Conservation (phyloP, 805 yeast species). For the Saccharomycopsis fodiens region DNA sequence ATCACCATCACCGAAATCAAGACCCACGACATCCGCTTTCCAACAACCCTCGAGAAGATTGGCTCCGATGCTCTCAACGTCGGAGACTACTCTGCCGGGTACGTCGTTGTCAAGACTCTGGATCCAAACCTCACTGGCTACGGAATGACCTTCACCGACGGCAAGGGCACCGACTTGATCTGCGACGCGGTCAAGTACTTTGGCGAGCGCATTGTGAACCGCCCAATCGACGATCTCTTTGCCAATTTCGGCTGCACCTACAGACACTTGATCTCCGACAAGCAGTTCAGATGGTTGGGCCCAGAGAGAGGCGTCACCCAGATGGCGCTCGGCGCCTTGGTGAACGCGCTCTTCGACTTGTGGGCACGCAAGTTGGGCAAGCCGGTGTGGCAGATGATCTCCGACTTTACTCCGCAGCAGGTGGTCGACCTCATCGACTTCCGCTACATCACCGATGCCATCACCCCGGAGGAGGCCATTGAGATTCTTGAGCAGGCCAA, state of each 20-base stretch:
- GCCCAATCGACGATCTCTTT: constrained; percentile 27
- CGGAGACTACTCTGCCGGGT: constrained; percentile 37
- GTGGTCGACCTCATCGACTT: constrained; percentile 34
- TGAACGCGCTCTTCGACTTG: constrained; percentile 37
- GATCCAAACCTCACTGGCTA: constrained; percentile 28
- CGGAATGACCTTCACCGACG: constrained; percentile 38
- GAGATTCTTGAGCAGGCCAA: constrained; percentile 27
- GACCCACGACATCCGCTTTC: constrained; percentile 31
- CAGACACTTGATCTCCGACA: constrained; percentile 33
- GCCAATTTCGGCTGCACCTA: constrained; percentile 35
- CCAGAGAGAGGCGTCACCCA: constrained; percentile 39
- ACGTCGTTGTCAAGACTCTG: constrained; percentile 27
- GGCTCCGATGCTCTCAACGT: constrained; percentile 39
- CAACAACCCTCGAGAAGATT: constrained; percentile 32
- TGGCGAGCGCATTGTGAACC: constrained; percentile 31
- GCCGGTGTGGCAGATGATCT: constrained; percentile 36
- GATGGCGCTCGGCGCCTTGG: constrained; percentile 34
- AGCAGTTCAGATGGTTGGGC: constrained; percentile 38
- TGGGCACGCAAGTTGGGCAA: constrained; percentile 33
- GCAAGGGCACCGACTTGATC: constrained; percentile 33
- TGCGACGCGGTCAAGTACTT: constrained; percentile 30
- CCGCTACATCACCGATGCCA: constrained; percentile 35
- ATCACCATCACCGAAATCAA: constrained; percentile 26
- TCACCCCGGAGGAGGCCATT: constrained; percentile 36
- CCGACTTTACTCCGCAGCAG: constrained; percentile 36